These are phyloP conservation scores for Ustulina deusta DNA, from an alignment of 2,329 filamentous ascomycete species.

Conservation along the genomic window DNA sequence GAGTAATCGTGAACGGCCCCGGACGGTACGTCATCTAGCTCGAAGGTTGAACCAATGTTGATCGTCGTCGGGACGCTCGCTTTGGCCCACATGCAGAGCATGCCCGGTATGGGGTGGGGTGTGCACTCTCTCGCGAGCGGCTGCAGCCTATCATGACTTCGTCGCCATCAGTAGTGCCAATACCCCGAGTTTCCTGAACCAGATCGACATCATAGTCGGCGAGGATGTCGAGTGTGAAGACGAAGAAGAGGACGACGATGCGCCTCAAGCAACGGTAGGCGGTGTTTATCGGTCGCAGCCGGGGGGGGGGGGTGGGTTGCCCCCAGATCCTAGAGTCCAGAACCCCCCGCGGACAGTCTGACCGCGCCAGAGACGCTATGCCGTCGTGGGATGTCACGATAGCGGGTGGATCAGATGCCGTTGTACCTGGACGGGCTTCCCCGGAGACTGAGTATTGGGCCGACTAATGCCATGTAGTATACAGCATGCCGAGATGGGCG, in stretches of 20 bases:
- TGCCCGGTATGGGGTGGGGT: constrained; percentile 4
- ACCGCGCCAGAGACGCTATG: constrained; percentile 4
- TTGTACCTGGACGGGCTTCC: background rate
- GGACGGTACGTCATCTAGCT: background rate
- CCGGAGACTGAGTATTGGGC: constrained; percentile 6
- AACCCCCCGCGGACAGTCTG: constrained; percentile 1
- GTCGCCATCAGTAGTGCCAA: background rate
- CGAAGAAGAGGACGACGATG: background rate
- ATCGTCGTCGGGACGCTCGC: background rate
- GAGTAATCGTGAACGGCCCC: background rate
- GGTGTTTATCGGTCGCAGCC: background rate
- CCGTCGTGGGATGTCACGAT: constrained; percentile 13
- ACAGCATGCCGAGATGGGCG: background rate
- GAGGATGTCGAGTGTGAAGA: background rate
- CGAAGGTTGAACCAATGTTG: constrained; percentile 5
- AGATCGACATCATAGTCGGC: background rate
- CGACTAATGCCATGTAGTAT: constrained; percentile 1
- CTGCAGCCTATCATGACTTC: background rate
- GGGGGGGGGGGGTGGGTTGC: background rate
- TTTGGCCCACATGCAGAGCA: constrained; percentile 8
- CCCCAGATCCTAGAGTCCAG: constrained; percentile 3
- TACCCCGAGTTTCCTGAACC: background rate
- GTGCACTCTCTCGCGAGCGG: background rate
- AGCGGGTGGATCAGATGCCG: constrained; percentile 16
- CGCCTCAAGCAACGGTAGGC: background rate